Percentiles rank a stretch among this genome's conserved stretches.
phyloP scores from a whole-genome alignment of 2,329 filamentous ascomycete genomes.

The Beauveria asiatica region DNA sequence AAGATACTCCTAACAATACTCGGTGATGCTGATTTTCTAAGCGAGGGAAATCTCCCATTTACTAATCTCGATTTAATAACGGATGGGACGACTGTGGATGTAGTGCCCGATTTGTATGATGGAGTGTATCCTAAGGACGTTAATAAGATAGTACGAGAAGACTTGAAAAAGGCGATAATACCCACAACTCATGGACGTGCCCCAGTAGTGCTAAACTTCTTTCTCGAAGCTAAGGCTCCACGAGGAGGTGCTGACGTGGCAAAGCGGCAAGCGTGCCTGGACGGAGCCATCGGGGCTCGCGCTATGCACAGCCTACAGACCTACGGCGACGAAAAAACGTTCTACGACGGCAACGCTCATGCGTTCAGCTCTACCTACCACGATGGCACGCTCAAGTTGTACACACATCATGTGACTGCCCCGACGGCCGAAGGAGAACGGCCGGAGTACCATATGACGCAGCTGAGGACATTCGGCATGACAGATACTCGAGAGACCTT shows the following conservation, averaged over 20 bases:
- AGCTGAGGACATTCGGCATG: slow-evolving; percentile 22
- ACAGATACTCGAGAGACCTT: slow-evolving; percentile 23
- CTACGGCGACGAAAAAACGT: slow-evolving; percentile 21
- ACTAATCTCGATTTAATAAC: slow-evolving; percentile 27
- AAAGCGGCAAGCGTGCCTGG: slow-evolving; percentile 26
- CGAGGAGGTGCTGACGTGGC: slow-evolving; percentile 19
- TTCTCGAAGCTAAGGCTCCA: slow-evolving; percentile 30
- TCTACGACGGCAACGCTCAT: slow-evolving; percentile 31
- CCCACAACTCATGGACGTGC: neutral
- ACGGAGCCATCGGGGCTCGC: slow-evolving; percentile 29
- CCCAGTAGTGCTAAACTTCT: slow-evolving; percentile 32
- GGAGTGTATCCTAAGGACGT: slow-evolving; percentile 22
- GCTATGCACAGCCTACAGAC: slow-evolving; percentile 30
- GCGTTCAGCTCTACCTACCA: slow-evolving; percentile 31
- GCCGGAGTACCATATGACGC: slow-evolving; percentile 34
- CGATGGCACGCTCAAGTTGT: slow-evolving; percentile 27
- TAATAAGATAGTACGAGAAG: slow-evolving; percentile 13
- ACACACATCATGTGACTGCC: slow-evolving; percentile 27
- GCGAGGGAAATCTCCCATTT: neutral
- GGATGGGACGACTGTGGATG: slow-evolving; percentile 20
- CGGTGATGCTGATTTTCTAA: slow-evolving; percentile 5
- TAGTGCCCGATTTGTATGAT: slow-evolving; percentile 26
- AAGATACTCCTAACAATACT: slow-evolving; percentile 26
- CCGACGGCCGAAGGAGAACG: slow-evolving; percentile 21
- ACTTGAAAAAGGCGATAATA: neutral